Evolutionary conservation across 257 asterid species (phyloP), one percentile per base, ranked within the genome.

Genomic region (Petunia axillaris): DNA sequence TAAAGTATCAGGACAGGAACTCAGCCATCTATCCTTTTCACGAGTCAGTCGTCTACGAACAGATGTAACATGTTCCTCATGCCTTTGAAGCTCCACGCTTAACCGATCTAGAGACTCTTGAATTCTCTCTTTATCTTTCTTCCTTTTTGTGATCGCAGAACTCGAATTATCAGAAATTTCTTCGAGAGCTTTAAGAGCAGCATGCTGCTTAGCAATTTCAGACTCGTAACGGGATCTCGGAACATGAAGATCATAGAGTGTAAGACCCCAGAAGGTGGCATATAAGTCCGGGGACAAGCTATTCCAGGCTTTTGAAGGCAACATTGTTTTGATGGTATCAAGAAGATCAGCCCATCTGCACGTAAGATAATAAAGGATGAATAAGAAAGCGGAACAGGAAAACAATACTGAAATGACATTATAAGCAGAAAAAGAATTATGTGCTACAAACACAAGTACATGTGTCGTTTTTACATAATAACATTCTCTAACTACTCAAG

Each of bases 261-360:
- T 90, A 83, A 96, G 98, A 89, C 99, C 98, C 99, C 99, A 96
- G 85, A 96, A 96, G 82, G 99, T 94, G 40, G 97, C 97, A 85
- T 94, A 96, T 57, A 96, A 88, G 86, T 96, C 99, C 73, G 99
- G 93, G 79, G 99, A 96, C 86, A 96, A 89, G 84, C 99, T 96
- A 86, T 96, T 96, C 99, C 99, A 96, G 71, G 99, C 98, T 85
- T 93, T 96, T 48, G 97, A 79, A 76, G 99, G 99, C 84, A 96
- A 86, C 98, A 96, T 92, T 79, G 95, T 89, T 87, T 85, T 92
- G 85, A 96, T 91, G 39, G 97, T 92, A 76, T 88, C 97, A 64
- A 96, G 97, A 85, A 96, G 96, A 86, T 88, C 89, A 36, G 83
- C 81, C 99, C 99, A 96, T 83, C 99, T 96, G 93, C 95, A 87